Conservation (phyloP, 768 basidiomycete species). For the Obba rivulosa region DNA sequence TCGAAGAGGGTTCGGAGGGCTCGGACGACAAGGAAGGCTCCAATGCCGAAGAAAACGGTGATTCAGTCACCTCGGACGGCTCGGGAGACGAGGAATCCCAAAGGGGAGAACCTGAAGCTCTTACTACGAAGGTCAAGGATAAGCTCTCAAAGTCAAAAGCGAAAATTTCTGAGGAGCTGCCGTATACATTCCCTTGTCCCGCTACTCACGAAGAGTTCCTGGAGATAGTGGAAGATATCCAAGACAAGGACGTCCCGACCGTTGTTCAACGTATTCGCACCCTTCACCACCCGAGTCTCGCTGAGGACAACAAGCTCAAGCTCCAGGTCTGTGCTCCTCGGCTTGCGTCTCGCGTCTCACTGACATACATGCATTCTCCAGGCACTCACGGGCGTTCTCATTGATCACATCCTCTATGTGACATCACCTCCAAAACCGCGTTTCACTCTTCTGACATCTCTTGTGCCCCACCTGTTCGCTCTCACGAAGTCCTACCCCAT, state of each 20-base stretch:
- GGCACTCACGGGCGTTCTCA: conserved; percentile 69
- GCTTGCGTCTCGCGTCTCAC: not conserved
- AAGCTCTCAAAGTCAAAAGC: conserved; percentile 25
- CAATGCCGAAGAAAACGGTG: conserved; percentile 32
- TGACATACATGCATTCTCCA: conserved; percentile 25
- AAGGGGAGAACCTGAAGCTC: conserved; percentile 35
- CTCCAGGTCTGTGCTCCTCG: conserved; percentile 61
- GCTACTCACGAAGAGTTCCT: conserved; percentile 78
- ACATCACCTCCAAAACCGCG: conserved; percentile 58
- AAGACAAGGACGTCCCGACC: conserved; percentile 66
- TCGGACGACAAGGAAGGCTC: conserved; percentile 32
- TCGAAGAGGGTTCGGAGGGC: conserved; percentile 25
- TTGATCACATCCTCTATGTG: conserved; percentile 84
- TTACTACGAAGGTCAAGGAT: conserved; percentile 28
- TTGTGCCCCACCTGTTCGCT: conserved; percentile 75
- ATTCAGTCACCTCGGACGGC: conserved; percentile 31
- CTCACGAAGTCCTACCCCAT: conserved; percentile 80
- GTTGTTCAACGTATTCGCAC: conserved; percentile 89
- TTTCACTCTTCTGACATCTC: conserved; percentile 52
- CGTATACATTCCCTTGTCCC: conserved; percentile 92
- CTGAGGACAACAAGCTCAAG: conserved; percentile 86
- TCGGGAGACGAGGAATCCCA: conserved; percentile 36
- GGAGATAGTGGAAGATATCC: conserved; percentile 67
- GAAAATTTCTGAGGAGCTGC: conserved; percentile 53
- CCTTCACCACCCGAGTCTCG: conserved; percentile 89